Evolutionary conservation across 192 early-diverging fungal species (phyloP), one percentile per base, ranked within the genome.

Genomic region (Paraglomus brasilianum): DNA sequence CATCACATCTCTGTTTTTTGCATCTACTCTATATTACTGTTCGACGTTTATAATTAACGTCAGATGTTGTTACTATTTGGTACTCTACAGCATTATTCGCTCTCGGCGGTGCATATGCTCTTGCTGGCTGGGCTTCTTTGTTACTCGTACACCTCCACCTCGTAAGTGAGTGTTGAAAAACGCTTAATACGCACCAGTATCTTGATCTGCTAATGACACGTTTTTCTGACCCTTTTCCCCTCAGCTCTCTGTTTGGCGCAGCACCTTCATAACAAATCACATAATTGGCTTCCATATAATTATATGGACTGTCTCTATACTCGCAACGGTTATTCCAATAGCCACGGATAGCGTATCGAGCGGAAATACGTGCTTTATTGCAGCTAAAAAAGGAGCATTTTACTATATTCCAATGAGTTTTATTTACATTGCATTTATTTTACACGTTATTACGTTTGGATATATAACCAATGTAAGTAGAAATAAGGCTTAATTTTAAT

Each of bases 121-220:
- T 55, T 8, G 41, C 50, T n/a, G 22, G 38, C 19, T 68, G 30
- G 10, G 41, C 66, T 0, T 1, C 66, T 15, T 17, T 68, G 40
- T 55, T 68, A 21, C 43, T 68, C 39, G 17, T 9, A 0, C 66
- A 68, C 44, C 17, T 68, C 19, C 66, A 68, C 44, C 38, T 68
- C 15, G 66, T 67, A 17, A n/a, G n/a, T 30, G 30, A 68, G 42
- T 40, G 41, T 10, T 30, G 36, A 22, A 55, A 15, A 9, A 17
- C 14, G 14, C 15, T 24, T 30, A 1, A 30, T 30, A 30, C 30
- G 1, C 3, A 30, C 30, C 30, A 30, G 3, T 30, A 30, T 30
- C 30, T 30, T 30, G 30, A 2, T 30, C 30, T 30, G 30, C 30
- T 30, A 30, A 30, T 30, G 30, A 30, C 30, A 30, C 30, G 30